A percentile compares a stretch with the other conserved stretches of the same genome.
phyloP scores from a whole-genome alignment of 345 rosid species.

The Heritiera littoralis region DNA sequence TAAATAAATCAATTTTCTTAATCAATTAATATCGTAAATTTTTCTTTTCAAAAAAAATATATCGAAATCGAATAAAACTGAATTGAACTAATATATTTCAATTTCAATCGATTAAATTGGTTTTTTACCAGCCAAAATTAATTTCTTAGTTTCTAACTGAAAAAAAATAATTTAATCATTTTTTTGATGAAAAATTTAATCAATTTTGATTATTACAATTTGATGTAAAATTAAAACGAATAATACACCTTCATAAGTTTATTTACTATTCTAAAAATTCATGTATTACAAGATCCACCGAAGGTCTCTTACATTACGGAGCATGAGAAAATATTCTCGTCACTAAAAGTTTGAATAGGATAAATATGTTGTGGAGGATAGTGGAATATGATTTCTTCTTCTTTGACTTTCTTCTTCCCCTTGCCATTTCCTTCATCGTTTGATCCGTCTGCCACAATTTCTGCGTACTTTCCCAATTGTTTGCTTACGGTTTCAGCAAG shows the following conservation, averaged over 20 bases:
- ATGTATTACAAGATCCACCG: not conserved
- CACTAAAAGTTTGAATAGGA: slow-evolving; percentile 41
- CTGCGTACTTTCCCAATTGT: slow-evolving; percentile 51
- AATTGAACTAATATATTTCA: no score
- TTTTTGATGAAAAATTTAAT: no score
- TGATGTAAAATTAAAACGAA: no score
- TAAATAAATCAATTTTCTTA: no score
- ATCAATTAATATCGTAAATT: no score
- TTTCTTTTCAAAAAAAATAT: no score
- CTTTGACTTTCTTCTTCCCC: not conserved
- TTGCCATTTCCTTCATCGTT: slow-evolving; percentile 8
- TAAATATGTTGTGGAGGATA: slow-evolving; percentile 48
- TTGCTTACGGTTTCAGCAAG: slow-evolving; percentile 40
- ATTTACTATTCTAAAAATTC: not conserved
- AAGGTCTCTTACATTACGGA: slow-evolving; percentile 40
- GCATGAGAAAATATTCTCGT: slow-evolving; percentile 51
- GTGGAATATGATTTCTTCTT: slow-evolving; percentile 20
- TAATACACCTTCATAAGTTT: no score
- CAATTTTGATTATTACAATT: no score
- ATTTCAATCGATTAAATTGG: not conserved
- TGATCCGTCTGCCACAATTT: slow-evolving; percentile 39
- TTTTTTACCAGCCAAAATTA: no score
- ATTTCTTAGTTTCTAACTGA: no score
- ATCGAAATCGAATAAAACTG: no score
- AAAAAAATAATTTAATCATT: no score